Evolutionary conservation across 148 eudicot species (phyloP).

Genomic region (Camellia granthamiana): DNA sequence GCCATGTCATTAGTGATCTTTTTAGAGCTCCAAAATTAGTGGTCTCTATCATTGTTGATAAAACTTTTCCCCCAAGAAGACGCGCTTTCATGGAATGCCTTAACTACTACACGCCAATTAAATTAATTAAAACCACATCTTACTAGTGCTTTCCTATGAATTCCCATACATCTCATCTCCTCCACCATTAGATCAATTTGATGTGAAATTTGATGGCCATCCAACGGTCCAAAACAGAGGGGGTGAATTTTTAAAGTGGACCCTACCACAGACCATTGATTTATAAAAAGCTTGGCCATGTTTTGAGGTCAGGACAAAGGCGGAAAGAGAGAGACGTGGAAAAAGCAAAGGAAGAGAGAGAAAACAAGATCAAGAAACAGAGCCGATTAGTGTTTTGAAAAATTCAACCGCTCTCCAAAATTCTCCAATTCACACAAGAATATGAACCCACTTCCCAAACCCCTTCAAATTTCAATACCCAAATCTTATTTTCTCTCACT

Average conservation of each 20-base stretch:
- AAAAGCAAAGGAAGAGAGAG: conserved; percentile 5
- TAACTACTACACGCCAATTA: no score
- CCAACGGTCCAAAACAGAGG: conserved; percentile 2
- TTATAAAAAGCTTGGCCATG: neutral
- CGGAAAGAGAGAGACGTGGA: neutral
- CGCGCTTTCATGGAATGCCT: no score
- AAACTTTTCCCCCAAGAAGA: no score
- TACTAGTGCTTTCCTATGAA: no score
- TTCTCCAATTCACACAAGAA: conserved; percentile 12
- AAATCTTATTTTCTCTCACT: conserved; percentile 10
- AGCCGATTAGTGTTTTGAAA: conserved; percentile 1
- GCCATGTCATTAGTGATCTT: no score
- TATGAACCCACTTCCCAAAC: conserved; percentile 22
- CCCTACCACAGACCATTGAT: neutral
- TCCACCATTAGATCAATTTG: neutral
- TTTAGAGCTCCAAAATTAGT: no score
- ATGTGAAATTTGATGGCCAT: neutral
- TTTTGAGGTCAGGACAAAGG: neutral
- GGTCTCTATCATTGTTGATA: no score
- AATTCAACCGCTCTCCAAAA: conserved; percentile 26
- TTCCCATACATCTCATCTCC: neutral
- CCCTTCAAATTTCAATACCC: conserved; percentile 22
- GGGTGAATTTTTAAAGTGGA: neutral
- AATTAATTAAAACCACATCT: no score
- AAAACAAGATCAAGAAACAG: neutral